Evolutionary conservation across 495 filamentous ascomycete species (phyloP).

Genomic region (Neurospora cerealis): DNA sequence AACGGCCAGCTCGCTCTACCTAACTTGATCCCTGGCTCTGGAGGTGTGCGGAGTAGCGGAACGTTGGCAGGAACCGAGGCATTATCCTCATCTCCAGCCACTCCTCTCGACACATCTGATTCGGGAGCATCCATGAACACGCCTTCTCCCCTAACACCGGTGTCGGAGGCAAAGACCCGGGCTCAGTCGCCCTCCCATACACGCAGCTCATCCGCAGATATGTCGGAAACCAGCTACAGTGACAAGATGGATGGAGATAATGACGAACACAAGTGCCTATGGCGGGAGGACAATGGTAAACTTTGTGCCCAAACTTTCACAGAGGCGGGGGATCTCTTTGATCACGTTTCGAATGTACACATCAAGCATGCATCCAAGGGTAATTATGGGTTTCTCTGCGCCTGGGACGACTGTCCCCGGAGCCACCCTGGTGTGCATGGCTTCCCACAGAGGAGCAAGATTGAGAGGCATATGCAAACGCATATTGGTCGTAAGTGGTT

Average conservation of each 20-base stretch:
- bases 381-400: slow-evolving; percentile 21
- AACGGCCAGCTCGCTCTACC: not conserved
- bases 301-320: slow-evolving; percentile 18
- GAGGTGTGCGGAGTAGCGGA: not conserved
- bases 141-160: slow-evolving; percentile 19
- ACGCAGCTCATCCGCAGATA: slow-evolving; percentile 10
- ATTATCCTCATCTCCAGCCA: slow-evolving; percentile 16
- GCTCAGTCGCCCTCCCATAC: slow-evolving; percentile 2
- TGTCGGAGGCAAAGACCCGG: slow-evolving; percentile 10
- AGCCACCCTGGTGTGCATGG: slow-evolving; percentile 32
- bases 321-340: slow-evolving; percentile 20
- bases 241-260: slow-evolving; percentile 1
- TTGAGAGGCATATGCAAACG: slow-evolving; percentile 52
- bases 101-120: slow-evolving; percentile 20
- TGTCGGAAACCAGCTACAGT: slow-evolving; percentile 3
- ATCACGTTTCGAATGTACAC: slow-evolving; percentile 18
- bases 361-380: slow-evolving; percentile 25
- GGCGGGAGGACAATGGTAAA: slow-evolving; percentile 15
- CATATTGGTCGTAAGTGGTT: slow-evolving; percentile 49
- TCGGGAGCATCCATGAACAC: slow-evolving; percentile 17
- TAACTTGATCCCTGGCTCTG: not conserved
- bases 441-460: slow-evolving; percentile 49
- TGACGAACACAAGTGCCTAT: slow-evolving; percentile 21
- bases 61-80: slow-evolving; percentile 10
- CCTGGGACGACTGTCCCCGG: slow-evolving; percentile 27